phyloP scores from a whole-genome alignment of 805 yeast species.

The Debaryomyces castellii region DNA sequence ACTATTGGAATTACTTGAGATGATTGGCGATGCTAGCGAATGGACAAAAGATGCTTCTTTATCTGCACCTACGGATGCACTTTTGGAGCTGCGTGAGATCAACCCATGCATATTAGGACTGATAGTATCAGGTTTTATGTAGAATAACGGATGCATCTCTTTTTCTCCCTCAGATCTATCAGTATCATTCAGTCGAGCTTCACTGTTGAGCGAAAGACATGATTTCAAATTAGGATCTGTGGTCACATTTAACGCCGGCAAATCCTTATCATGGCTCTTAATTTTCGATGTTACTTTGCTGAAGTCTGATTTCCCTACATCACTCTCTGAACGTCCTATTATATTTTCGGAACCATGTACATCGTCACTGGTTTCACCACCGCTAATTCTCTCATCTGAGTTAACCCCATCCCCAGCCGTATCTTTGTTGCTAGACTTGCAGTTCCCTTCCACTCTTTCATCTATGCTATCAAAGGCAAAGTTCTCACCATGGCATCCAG shows the following conservation, averaged over 20 bases:
- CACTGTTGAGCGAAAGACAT: constrained; percentile 11
- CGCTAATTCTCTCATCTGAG: neutral
- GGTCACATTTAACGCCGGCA: constrained; percentile 14
- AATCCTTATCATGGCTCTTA: neutral
- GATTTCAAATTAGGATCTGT: constrained; percentile 18
- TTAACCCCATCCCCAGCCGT: neutral
- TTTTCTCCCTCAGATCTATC: neutral
- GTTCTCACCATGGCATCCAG: neutral
- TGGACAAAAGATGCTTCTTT: constrained; percentile 5
- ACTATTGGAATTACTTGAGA: constrained; percentile 2
- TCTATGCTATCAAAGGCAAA: neutral
- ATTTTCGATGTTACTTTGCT: neutral
- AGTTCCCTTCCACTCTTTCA: neutral
- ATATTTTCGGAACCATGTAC: neutral
- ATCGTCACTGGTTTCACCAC: neutral
- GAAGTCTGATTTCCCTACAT: neutral
- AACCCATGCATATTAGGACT: constrained; percentile 21
- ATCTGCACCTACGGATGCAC: constrained; percentile 1
- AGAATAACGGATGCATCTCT: constrained; percentile 13
- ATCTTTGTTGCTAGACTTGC: neutral
- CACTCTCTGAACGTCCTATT: neutral
- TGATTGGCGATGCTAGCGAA: constrained; percentile 2
- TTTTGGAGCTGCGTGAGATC: constrained; percentile 4
- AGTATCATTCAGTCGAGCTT: neutral
- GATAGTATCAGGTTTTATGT: constrained; percentile 12